Base-by-base conservation (phyloP, 2,329 filamentous ascomycete genomes). In the Alternaria alternata region DNA sequence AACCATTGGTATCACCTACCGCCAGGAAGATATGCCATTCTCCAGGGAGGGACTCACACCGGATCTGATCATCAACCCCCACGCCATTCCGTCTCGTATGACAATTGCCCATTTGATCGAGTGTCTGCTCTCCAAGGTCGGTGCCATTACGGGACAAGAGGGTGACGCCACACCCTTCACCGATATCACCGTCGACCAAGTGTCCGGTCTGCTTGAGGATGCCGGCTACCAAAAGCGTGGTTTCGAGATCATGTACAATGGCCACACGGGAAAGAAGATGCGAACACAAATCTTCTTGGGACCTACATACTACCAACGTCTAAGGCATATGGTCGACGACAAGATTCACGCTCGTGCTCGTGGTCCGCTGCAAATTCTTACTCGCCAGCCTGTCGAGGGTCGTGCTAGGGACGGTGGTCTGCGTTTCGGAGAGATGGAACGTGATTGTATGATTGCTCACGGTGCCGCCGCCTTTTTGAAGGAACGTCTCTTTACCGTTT, bases 391-490 rank as follows among this genome's bases (percentile, higher is more conserved):
- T 18, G 95, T 99, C 14, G 95, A 99, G 82, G 95, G 95, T 91
- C 92, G 96, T 88, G 95, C 95, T 4, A 86, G 96, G 81, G 96
- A 99, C 78, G 95, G 95, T 86, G 95, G 95, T 84, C 87, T 99
- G 44, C 94, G 96, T 78, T 99, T 99, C 88, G 95, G 95, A 89
- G 95, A 99, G 85, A 99, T 99, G 95, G 96, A 99, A 82, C 94
- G 96, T 83, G 96, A 99, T 88, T 99, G 95, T 80, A 99, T 99
- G 95, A 99, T 99, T 84, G 93, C 96, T n/a, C 96, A 99, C 79
- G 95, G 95, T 77, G 95, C 96, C 4, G 94, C 93, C 55, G 91
- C 94, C 2, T 99, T 99, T 87, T 82, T 99, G 76, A 99, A 99
- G 83, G 95, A 99, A 84, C 89, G 95, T 74, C 82, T 99, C 59